phyloP scores from a whole-genome alignment of 1,284 basidiomycete genomes.

The Ustilago lituana region DNA sequence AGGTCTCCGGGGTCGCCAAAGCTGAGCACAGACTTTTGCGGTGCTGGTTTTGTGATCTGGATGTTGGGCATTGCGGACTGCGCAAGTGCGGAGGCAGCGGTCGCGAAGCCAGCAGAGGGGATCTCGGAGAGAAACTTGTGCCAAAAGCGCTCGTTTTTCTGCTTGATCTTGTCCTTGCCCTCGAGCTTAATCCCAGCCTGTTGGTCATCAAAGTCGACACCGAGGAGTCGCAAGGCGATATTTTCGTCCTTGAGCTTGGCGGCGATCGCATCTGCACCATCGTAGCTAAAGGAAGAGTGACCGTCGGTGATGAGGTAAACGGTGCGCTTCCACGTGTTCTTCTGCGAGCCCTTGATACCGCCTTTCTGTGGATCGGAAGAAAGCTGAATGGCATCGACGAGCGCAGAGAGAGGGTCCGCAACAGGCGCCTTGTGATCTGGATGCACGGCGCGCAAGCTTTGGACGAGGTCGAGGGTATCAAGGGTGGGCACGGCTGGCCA shows the following conservation, averaged over 20 bases:
- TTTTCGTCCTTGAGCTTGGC: constrained; percentile 37
- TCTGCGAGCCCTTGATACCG: constrained; percentile 44
- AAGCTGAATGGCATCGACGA: constrained; percentile 85
- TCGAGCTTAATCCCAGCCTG: constrained; percentile 75
- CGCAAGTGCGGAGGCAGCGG: constrained; percentile 45
- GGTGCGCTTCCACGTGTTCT: constrained; percentile 53
- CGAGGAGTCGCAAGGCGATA: constrained; percentile 68
- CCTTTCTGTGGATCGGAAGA: constrained; percentile 54
- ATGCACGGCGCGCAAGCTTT: constrained; percentile 68
- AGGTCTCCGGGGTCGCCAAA: constrained; percentile 54
- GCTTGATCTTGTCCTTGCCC: constrained; percentile 78
- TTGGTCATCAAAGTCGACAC: constrained; percentile 85
- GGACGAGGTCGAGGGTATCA: constrained; percentile 78
- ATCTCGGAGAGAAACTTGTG: constrained; percentile 71
- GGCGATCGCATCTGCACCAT: constrained; percentile 40
- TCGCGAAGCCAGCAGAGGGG: constrained; percentile 71
- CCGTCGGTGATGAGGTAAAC: constrained; percentile 67
- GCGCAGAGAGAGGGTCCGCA: constrained; percentile 76
- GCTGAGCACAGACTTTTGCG: constrained; percentile 41
- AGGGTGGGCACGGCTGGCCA: constrained; percentile 80
- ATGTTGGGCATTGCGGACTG: constrained; percentile 49
- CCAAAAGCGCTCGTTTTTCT: constrained; percentile 81
- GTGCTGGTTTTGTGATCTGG: constrained; percentile 47
- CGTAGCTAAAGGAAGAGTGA: constrained; percentile 40
- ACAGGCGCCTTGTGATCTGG: constrained; percentile 17